Evolutionary conservation across 2,329 filamentous ascomycete species (phyloP).

Genomic region (Epichloe sibirici): DNA sequence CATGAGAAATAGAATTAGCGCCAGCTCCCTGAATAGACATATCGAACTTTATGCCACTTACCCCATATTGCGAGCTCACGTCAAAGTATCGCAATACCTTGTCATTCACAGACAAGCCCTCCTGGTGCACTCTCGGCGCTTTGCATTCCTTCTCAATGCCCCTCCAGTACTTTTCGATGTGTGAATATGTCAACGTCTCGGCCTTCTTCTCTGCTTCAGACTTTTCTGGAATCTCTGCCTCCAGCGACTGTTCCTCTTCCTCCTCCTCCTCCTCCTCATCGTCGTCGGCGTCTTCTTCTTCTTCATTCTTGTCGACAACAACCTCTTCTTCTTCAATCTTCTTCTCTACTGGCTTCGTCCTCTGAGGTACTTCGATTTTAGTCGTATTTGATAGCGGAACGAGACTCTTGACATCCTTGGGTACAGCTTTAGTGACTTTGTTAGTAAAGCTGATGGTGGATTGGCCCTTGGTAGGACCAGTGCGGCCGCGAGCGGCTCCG

Average conservation of each 20-base stretch:
- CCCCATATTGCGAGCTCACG: conserved; percentile 80
- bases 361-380: conserved; percentile 20
- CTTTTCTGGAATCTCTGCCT: conserved; percentile 26
- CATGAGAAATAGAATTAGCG: conserved; percentile 5
- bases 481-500: conserved; percentile 22
- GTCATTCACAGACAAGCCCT: conserved; percentile 59
- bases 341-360: conserved; percentile 9
- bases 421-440: conserved; percentile 41
- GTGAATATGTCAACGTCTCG: conserved; percentile 49
- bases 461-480: conserved; percentile 32
- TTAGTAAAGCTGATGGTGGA: conserved; percentile 47
- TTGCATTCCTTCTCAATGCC: conserved; percentile 55
- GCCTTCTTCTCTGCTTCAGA: conserved; percentile 45
- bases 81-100: conserved; percentile 89
- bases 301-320: conserved; percentile 12
- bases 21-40: conserved; percentile 1
- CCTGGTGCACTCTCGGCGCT: conserved; percentile 65
- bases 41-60: conserved; percentile 36
- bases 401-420: conserved; percentile 33
- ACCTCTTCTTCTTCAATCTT: conserved; percentile 12
- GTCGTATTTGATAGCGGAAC: conserved; percentile 21
- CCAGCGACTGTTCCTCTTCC: conserved; percentile 12
- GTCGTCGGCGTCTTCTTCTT: conserved; percentile 15
- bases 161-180: conserved; percentile 70
- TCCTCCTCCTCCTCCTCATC: conserved; percentile 15